Evolutionary conservation across 352 stramenopile genomes (phyloP).

Genomic region (Phytopythium kandeliae): DNA sequence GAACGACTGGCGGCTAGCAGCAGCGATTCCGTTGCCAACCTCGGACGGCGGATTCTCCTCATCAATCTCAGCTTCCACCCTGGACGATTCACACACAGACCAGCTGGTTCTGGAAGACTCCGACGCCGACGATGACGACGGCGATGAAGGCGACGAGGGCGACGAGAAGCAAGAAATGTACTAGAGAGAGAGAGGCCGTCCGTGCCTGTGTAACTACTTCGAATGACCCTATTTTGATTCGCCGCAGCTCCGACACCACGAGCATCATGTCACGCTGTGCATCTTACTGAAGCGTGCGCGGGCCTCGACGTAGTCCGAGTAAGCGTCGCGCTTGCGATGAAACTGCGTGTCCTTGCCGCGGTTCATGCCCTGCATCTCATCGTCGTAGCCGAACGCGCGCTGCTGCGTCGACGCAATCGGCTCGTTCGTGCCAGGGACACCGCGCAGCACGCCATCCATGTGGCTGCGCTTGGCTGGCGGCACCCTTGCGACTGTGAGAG

Average conservation of each 20-base stretch:
- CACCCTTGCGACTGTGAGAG: constrained; percentile 24
- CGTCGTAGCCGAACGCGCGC: constrained; percentile 53
- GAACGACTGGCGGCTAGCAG: constrained; percentile 7
- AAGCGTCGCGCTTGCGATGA: constrained; percentile 78
- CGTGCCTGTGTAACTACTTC: too few relatives aligned
- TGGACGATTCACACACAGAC: not conserved
- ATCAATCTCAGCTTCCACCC: not conserved
- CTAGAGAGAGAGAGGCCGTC: too few relatives aligned
- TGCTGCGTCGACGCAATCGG: constrained; percentile 36
- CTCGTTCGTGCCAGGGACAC: constrained; percentile 34
- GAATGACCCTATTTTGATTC: too few relatives aligned
- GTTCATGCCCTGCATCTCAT: constrained; percentile 80
- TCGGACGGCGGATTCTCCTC: constrained; percentile 11
- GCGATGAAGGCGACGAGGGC: not conserved
- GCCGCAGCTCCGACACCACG: too few relatives aligned
- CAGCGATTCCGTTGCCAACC: constrained; percentile 8
- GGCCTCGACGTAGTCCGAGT: constrained; percentile 87
- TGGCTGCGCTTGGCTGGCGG: constrained; percentile 66
- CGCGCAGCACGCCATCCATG: constrained; percentile 70
- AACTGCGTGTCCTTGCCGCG: constrained; percentile 60
- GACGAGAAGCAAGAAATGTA: not conserved
- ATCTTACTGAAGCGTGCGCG: constrained; percentile 86
- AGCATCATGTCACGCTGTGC: constrained; percentile 75
- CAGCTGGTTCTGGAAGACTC: not conserved
- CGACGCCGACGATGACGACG: not conserved